phyloP scores from a whole-genome alignment of 2,329 filamentous ascomycete species.

The Aphanoascus verrucosus region DNA sequence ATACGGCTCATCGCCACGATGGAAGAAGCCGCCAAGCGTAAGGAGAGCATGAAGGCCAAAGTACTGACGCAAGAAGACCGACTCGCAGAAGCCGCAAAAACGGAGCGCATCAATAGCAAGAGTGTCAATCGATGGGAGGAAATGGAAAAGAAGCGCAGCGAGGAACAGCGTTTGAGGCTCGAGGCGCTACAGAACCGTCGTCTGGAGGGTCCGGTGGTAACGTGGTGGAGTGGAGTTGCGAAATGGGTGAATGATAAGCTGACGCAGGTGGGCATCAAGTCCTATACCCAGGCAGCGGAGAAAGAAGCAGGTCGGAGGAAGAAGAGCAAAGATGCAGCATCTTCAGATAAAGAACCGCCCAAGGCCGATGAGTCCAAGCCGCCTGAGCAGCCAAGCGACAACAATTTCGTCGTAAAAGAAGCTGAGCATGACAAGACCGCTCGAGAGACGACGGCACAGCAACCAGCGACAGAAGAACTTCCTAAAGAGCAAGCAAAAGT shows the following conservation, averaged over 20 bases:
- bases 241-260: slow-evolving; percentile 68
- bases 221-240: slow-evolving; percentile 86
- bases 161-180: slow-evolving; percentile 69
- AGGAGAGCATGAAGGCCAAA: slow-evolving; percentile 65
- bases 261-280: slow-evolving; percentile 56
- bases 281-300: slow-evolving; percentile 33
- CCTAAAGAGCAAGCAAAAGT: slow-evolving; percentile 1
- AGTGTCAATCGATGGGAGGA: slow-evolving; percentile 90
- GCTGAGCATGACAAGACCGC: slow-evolving; percentile 4
- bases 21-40: slow-evolving; percentile 50
- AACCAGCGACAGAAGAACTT: neutral
- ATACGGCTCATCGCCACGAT: slow-evolving; percentile 44
- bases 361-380: slow-evolving; percentile 13
- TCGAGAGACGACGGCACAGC: slow-evolving; percentile 1
- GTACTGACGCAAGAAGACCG: slow-evolving; percentile 80
- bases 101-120: slow-evolving; percentile 79
- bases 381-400: slow-evolving; percentile 17
- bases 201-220: slow-evolving; percentile 77
- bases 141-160: slow-evolving; percentile 77
- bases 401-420: slow-evolving; percentile 23
- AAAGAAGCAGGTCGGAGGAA: slow-evolving; percentile 22
- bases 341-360: neutral
- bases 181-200: slow-evolving; percentile 80
- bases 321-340: slow-evolving; percentile 7
- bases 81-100: slow-evolving; percentile 66